Evolutionary conservation across 2,329 filamentous ascomycete genomes (phyloP).

Genomic region (Emericellopsis atlantica): DNA sequence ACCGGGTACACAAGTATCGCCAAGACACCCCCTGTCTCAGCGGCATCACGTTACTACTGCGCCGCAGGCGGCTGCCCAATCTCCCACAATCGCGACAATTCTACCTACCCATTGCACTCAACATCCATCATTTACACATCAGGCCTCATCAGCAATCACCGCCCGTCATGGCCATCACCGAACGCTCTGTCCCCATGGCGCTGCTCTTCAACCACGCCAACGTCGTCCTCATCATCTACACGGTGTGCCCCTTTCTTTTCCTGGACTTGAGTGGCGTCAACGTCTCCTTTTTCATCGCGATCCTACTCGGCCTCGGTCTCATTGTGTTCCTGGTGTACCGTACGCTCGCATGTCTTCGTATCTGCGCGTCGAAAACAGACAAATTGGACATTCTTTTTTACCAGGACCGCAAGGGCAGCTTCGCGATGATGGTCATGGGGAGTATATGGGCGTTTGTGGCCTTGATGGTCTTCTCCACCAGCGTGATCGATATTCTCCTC

Average conservation of each 20-base stretch:
- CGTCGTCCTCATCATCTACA: background rate
- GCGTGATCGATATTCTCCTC: background rate
- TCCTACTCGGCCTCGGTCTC: slow-evolving; percentile 1
- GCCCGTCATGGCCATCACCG: background rate
- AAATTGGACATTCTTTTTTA: background rate
- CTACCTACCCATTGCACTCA: no score
- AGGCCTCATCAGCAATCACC: background rate
- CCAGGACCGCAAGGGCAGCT: background rate
- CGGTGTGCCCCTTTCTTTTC: background rate
- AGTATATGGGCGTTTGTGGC: background rate
- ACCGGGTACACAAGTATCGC: no score
- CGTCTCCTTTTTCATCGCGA: background rate
- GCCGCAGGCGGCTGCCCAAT: no score
- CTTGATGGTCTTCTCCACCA: background rate
- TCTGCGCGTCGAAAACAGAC: background rate
- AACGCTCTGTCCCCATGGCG: background rate
- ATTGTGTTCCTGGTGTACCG: background rate
- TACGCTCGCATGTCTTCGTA: background rate
- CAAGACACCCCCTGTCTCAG: no score
- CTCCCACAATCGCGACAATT: no score
- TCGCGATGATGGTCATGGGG: background rate
- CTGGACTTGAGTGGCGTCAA: background rate
- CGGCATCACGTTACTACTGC: no score
- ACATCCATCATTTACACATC: background rate
- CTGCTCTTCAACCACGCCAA: background rate